These are phyloP conservation scores for Orbilia oligospora DNA, from an alignment of 2,329 filamentous ascomycete species.

Conservation along the genomic window DNA sequence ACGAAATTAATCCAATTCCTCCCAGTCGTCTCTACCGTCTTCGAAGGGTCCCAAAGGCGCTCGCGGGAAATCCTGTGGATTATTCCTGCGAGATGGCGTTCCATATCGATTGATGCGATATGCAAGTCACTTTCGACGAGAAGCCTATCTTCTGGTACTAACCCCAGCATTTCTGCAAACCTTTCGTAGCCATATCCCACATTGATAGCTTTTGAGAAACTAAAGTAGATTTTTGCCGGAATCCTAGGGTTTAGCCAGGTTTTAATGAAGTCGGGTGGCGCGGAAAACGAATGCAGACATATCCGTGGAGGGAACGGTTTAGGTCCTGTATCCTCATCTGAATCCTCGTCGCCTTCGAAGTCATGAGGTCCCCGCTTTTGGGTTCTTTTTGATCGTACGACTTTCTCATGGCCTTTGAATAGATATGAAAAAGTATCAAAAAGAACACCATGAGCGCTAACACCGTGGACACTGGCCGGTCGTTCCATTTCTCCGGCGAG, in stretches of 20 bases:
- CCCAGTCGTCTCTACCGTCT: slow-evolving; percentile 78
- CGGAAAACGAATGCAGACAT: slow-evolving; percentile 94
- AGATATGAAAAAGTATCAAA: slow-evolving; percentile 76
- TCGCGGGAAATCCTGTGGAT: slow-evolving; percentile 81
- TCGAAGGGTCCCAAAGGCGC: slow-evolving; percentile 81
- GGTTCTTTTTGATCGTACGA: slow-evolving; percentile 75
- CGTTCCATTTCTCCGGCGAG: slow-evolving; percentile 78
- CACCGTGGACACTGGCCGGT: slow-evolving; percentile 79
- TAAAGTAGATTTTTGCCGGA: slow-evolving; percentile 83
- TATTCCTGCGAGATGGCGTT: slow-evolving; percentile 80
- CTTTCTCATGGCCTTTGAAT: slow-evolving; percentile 80
- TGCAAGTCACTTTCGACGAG: slow-evolving; percentile 94
- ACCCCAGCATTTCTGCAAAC: slow-evolving; percentile 76
- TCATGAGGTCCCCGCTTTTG: slow-evolving; percentile 66
- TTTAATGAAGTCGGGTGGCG: slow-evolving; percentile 79
- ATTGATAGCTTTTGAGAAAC: slow-evolving; percentile 89
- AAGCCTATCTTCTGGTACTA: slow-evolving; percentile 82
- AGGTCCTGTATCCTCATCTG: slow-evolving; percentile 66
- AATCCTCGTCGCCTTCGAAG: slow-evolving; percentile 52
- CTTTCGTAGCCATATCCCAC: slow-evolving; percentile 68
- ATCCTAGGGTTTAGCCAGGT: slow-evolving; percentile 82
- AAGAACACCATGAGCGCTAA: slow-evolving; percentile 81
- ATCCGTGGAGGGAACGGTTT: slow-evolving; percentile 84
- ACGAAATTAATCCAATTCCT: slow-evolving; percentile 84
- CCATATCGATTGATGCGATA: slow-evolving; percentile 84